Percentiles rank a stretch among this genome's conserved stretches.
phyloP scores from a whole-genome alignment of 805 yeast genomes.

The Candida ulmi region DNA sequence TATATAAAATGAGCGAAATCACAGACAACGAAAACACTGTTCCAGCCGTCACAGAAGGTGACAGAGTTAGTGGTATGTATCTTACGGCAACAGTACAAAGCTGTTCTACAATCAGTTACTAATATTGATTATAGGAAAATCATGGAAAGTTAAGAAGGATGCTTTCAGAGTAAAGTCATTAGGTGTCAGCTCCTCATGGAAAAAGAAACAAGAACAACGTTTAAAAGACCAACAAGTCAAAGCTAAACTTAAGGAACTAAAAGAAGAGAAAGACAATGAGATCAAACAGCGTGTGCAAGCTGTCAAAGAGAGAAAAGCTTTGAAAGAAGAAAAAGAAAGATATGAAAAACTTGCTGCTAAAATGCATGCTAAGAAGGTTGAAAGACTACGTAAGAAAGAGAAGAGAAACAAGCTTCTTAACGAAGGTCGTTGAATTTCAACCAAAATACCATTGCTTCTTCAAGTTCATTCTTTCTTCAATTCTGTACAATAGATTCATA shows the following conservation, averaged over 20 bases:
- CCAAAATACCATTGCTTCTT: not conserved
- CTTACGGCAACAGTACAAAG: not conserved
- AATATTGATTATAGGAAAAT: constrained; percentile 44
- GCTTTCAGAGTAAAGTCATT: constrained; percentile 59
- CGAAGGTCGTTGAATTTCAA: constrained; percentile 54
- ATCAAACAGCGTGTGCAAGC: constrained; percentile 48
- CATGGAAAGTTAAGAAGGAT: constrained; percentile 64
- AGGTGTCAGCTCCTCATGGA: constrained; percentile 62
- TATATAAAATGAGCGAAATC: constrained; percentile 1
- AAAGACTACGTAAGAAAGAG: constrained; percentile 82
- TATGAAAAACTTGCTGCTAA: constrained; percentile 75
- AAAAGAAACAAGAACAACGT: constrained; percentile 59
- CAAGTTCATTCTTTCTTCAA: too few species aligned
- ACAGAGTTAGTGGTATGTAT: constrained; percentile 20
- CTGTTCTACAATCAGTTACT: constrained; percentile 2
- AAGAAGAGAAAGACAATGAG: constrained; percentile 68
- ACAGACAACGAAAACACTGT: not conserved
- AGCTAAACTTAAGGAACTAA: constrained; percentile 63
- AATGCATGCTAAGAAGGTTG: constrained; percentile 90
- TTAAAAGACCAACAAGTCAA: constrained; percentile 61
- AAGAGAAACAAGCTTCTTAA: constrained; percentile 91
- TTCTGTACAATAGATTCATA: not conserved
- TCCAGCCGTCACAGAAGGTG: constrained; percentile 11
- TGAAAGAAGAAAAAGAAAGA: constrained; percentile 85
- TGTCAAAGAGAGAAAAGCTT: constrained; percentile 68